Percentiles rank a stretch among this genome's conserved stretches.
Evolutionary conservation across 306 rosid species (phyloP).

Genomic region (Begonia fuchsioides): DNA sequence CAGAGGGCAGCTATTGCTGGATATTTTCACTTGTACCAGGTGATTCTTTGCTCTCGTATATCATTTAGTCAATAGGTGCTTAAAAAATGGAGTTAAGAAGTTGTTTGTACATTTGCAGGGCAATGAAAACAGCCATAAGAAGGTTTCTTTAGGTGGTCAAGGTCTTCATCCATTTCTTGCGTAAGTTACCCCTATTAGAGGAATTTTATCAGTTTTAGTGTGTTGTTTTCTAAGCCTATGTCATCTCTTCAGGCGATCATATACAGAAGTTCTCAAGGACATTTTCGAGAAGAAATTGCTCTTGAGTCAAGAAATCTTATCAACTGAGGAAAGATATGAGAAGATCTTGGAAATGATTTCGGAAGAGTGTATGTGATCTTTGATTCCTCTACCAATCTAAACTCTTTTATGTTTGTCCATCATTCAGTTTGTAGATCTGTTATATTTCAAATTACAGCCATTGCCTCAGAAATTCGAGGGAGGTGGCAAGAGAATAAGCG

Average conservation of each 20-base stretch:
- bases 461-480: slow-evolving; percentile 72
- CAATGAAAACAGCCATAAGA: slow-evolving; percentile 70
- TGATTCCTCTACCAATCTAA: neutral
- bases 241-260: slow-evolving; percentile 51
- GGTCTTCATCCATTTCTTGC: slow-evolving; percentile 68
- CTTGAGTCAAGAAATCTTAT: slow-evolving; percentile 47
- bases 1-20: slow-evolving; percentile 76
- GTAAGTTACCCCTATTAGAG: slow-evolving; percentile 30
- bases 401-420: neutral
- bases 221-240: slow-evolving; percentile 15
- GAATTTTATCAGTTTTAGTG: slow-evolving; percentile 9
- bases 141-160: slow-evolving; percentile 51
- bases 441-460: slow-evolving; percentile 37
- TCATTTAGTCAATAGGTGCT: neutral
- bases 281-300: slow-evolving; percentile 60
- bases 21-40: slow-evolving; percentile 81
- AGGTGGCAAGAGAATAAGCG: slow-evolving; percentile 66
- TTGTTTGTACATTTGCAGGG: slow-evolving; percentile 38
- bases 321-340: slow-evolving; percentile 69
- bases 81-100: neutral
- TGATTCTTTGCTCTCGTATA: slow-evolving; percentile 7
- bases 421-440: neutral
- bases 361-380: slow-evolving; percentile 43
- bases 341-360: slow-evolving; percentile 73
- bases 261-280: slow-evolving; percentile 52